Evolutionary conservation across 192 early-diverging fungal species (phyloP), one percentile per base, ranked within the genome.

Genomic region (Coemansia sp.): DNA sequence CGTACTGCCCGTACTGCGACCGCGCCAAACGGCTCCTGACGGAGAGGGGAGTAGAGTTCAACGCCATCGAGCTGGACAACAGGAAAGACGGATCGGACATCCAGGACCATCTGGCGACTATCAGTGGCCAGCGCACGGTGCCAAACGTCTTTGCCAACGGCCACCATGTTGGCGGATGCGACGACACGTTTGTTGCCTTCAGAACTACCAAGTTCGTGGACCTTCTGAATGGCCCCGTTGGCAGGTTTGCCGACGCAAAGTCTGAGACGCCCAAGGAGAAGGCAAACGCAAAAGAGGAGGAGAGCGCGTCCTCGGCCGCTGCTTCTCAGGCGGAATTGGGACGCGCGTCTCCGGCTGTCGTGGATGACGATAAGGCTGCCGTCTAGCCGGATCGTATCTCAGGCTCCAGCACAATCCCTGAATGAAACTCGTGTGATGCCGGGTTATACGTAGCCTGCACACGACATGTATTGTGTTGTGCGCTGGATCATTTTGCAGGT

Each of bases 111-210:
- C 87, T 92, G 16, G 26, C 37, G 1, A 53, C 79, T 52, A 64
- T 86, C 68, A 89, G 88, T 16, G 80, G 80, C 18, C 89, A 92
- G 76, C 82, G 87, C n/a, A 91, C 89, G 9, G 91, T 92, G 39
- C 91, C 91, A 62, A 92, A 89, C 60, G 86, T 91, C 72, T 92
- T 90, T 76, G 86, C 88, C 69, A 76, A 84, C 16, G 83, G 86
- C 37, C 76, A 82, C 15, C 91, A 92, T 68, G 52, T 92, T 26
- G 91, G 90, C 37, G 91, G 90, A 48, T 81, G 77, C 52, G 85
- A 86, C 56, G 85, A 79, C 52, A 77, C 89, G 2, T 68, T 86
- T 11, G 80, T 67, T 3, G 87, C 86, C 4, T 68, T 85, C 16
- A 64, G 67, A 0, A 77, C 72, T 11, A 85, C 85, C 16, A 84